Evolutionary conservation across 805 yeast species (phyloP), one percentile per base, ranked within the genome.

Genomic region (Suhomyces kilbournensis): DNA sequence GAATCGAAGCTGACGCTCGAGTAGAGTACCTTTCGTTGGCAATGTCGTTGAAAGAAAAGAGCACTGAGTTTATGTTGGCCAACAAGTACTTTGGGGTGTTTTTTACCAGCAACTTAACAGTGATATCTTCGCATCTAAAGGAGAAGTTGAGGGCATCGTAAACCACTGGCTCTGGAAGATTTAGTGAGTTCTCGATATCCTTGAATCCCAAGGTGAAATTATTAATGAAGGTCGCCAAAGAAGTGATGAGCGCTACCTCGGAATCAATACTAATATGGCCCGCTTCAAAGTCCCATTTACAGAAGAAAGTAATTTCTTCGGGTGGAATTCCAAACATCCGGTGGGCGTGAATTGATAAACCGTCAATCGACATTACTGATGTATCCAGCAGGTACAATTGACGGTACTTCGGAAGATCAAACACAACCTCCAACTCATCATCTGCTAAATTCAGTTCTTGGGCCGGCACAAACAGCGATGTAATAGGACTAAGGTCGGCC

Each of bases 251-350:
- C 3, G 60, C 52, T 0, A 84, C 72, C 8, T 76, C 69, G 1
- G 88, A 80, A 51, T 82, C 77, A 10, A 89, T 67, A 1, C 59
- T 52, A 4, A 91, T 69, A 4, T 72, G 74, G 8, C 92, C 96
- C 1, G 86, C 63, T 25, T 79, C 81, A 58, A 94, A 82, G 53
- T 87, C 92, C 99, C 99, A 94, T 54, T 88, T 85, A 61, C 97
- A 91, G 56, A 81, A 83, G 64, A 89, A 94, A 0, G 97, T 90
- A 0, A 93, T 90, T 63, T 90, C 96, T 7, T 77, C 73, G 0
- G 97, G 97, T 0, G 97, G 97, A 2, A 90, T 65, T 0, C 99
- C 99, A 72, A 90, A 90, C 85, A 92, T 84, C 61, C 98, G 77
- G 66, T 93, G 97, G 0, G 97, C 96, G 66, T 89, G 96, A 22